Evolutionary conservation across 176 grass and related monocot species (phyloP), one percentile per base, ranked within the genome.

Genomic region (Triticum timopheevii): DNA sequence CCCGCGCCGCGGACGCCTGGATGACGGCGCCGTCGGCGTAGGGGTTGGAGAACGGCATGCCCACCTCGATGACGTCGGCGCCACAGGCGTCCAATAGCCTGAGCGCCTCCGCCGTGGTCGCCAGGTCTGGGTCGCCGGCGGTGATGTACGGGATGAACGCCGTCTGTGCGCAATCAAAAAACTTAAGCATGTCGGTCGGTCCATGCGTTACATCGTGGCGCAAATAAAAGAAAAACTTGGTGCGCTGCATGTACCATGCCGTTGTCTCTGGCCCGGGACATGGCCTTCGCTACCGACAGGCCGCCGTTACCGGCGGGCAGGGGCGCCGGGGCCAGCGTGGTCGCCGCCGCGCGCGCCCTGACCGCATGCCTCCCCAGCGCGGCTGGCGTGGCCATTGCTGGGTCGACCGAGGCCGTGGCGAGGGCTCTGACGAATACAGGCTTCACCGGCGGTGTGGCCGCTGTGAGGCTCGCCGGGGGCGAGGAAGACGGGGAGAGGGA

Each of bases 131-230:
- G 85, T 98, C 96, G 38, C 93, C 96, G 80, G 93, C 92, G 44
- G 93, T 98, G 54, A 98, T 89, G 79, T 95, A 98, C 31, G 93
- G 93, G 69, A 98, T 89, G 79, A 98, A 76, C 84, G 89, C 80
- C 31, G 65, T 83, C 89, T 82, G 88, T 52, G 33, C 25, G 45
- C 47, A 10, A 16, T 74, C 3, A 5, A n/a, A 8, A 79, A 61
- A 38, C 35, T 19, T 80, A 6, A 80, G 77, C 77, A 62, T 38
- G 0, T 31, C 20, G 65, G 17, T 68, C 16, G 7, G 65, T 54
- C 50, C 50, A 54, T 19, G 50, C 50, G 16, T 54, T 54, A 54
- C 50, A 19, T 54, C 56, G 24, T 70, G 25, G 45, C 9, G 65
- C 10, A 59, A 54, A 15, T 4, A 45, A 45, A 13, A 45, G 7